These are phyloP conservation scores for Penicillium ochrochloron DNA, from an alignment of 495 filamentous ascomycete species.

Conservation along the genomic window DNA sequence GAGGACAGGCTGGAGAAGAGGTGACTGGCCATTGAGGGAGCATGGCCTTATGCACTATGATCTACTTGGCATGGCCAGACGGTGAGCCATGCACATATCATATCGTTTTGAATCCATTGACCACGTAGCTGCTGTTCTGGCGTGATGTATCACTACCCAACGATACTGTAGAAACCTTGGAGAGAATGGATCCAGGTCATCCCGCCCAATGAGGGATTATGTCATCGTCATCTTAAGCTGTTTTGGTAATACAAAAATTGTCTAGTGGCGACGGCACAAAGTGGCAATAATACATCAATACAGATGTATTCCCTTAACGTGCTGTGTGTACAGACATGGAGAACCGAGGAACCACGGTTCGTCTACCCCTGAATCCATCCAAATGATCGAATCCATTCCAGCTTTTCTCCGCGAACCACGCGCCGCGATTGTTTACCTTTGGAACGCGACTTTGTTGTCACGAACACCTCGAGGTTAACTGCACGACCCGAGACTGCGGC, in stretches of 20 bases:
- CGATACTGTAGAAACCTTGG: not conserved
- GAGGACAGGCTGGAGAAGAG: not conserved
- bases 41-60: not conserved
- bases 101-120: not conserved
- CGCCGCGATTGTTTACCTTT: conserved; percentile 32
- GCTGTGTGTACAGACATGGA: not conserved
- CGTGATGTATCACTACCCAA: not conserved
- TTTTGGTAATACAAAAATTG: not conserved
- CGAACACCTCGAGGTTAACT: conserved; percentile 7
- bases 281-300: not conserved
- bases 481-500: conserved; percentile 14
- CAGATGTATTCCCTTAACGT: not conserved
- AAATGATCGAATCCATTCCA: not conserved
- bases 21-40: not conserved
- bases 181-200: not conserved
- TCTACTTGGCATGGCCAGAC: not conserved
- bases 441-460: not conserved
- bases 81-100: not conserved
- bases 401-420: conserved; percentile 23
- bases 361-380: conserved; percentile 37
- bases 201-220: conserved; percentile 3
- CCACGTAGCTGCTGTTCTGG: not conserved
- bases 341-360: conserved; percentile 41
- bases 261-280: not conserved
- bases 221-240: not conserved